phyloP scores from a whole-genome alignment of 345 rosid genomes.

The Rhodomyrtus tomentosa region DNA sequence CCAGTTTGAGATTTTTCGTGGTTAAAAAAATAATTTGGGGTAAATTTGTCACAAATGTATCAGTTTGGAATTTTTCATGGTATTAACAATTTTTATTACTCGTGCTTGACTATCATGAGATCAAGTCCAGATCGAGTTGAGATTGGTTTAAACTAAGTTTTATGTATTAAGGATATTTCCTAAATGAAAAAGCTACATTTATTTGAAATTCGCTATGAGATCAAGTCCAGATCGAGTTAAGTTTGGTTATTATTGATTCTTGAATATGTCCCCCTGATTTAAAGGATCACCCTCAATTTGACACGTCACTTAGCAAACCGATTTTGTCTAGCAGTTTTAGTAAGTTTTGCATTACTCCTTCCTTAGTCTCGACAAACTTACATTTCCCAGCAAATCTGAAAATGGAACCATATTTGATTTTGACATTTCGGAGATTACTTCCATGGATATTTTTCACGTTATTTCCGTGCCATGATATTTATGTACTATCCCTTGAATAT shows the following conservation, averaged over 20 bases:
- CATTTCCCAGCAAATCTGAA: neutral
- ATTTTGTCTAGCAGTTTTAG: fast-evolving
- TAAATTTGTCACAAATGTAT: too few species aligned
- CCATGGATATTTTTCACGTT: neutral
- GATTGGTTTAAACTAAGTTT: neutral
- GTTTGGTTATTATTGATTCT: neutral
- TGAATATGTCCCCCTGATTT: fast-evolving
- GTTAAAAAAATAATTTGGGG: too few species aligned
- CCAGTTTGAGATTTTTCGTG: too few species aligned
- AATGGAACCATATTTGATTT: neutral
- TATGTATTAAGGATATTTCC: neutral
- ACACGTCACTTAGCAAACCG: neutral
- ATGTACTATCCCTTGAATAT: neutral
- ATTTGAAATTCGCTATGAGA: neutral
- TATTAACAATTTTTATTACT: too few species aligned
- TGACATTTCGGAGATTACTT: neutral
- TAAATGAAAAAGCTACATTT: fast-evolving
- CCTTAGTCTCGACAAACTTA: neutral
- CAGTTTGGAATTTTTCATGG: too few species aligned
- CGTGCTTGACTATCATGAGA: neutral
- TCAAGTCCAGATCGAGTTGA: neutral
- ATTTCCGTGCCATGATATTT: neutral
- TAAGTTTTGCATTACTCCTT: neutral
- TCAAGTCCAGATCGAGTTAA: too few species aligned
- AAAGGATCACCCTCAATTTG: fast-evolving